Base-by-base conservation (phyloP, 1,139 yeast genomes). In the Zygoascus meyerae region DNA sequence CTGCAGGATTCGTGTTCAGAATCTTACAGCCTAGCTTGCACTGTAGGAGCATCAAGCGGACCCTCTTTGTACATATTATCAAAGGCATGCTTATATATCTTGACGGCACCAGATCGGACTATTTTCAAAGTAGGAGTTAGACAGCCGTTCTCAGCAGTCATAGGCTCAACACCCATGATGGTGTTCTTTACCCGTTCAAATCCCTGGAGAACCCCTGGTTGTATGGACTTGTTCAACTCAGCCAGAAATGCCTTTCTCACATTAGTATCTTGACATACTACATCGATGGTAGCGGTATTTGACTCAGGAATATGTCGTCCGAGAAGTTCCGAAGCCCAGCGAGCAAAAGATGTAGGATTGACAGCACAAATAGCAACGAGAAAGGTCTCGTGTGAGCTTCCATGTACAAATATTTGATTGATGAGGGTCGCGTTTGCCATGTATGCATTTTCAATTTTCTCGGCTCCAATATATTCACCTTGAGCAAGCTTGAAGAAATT, bases 381-480 rank as follows among this genome's bases (percentile, higher is more conserved):
- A 56, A 60, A 82, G 3, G 77, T 72, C 56, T 79, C 69, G 28
- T 75, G 62, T 0, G 89, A 75, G 57, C 81, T 79, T 11, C 94
- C 94, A 58, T 82, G 77, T 11, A 78, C 77, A 60, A 74, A 83
- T 14, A 78, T 60, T 61, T 83, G 89, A 7, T 76, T 65, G 26
- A 77, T 59, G 17, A 75, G 61, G 5, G 83, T 73, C 54, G 77
- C 74, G 14, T 69, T 64, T 2, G 84, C 72, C 41, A 81, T 66
- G 58, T 83, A 83, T 17, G 69, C 67, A 58, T 79, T 81, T 61
- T 84, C 94, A 52, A 84, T 79, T 63, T 78, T 80, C 61, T 84
- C 94, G 2, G 92, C 90, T 2, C 89, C 82, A 47, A 84, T 78
- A 63, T 84, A 84, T 64, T 84, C 94, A 50, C 94, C 94, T 64